phyloP scores from a whole-genome alignment of 2,329 filamentous ascomycete genomes.

The Diaporthe citri region DNA sequence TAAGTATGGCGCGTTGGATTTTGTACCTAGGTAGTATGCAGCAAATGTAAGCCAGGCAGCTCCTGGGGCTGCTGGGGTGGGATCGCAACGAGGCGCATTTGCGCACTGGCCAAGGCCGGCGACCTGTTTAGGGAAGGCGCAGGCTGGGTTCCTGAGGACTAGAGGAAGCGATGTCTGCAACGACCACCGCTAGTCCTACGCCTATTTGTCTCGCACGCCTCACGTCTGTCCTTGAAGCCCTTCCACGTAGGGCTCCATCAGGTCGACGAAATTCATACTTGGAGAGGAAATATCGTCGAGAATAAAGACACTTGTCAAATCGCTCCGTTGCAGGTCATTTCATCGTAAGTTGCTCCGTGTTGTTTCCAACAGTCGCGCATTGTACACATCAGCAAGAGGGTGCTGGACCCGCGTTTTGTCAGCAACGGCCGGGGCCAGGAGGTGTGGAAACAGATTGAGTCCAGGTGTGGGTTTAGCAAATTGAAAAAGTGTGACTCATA shows the following conservation, averaged over 20 bases:
- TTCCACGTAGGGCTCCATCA: neutral
- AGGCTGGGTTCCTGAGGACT: neutral
- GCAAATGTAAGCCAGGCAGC: constrained; percentile 9
- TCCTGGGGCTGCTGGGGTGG: neutral
- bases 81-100: constrained; percentile 24
- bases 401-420: neutral
- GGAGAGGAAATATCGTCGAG: neutral
- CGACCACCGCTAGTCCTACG: neutral
- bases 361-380: neutral
- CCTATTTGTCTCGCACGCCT: neutral
- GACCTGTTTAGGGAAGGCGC: constrained; percentile 9
- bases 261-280: neutral
- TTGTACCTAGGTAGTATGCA: neutral
- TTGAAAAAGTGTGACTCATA: constrained; percentile 25
- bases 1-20: neutral
- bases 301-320: neutral
- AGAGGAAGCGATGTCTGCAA: neutral
- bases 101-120: constrained; percentile 25
- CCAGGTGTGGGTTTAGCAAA: neutral
- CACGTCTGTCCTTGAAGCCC: neutral
- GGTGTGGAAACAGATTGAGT: neutral
- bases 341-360: neutral
- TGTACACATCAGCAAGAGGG: neutral
- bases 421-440: neutral
- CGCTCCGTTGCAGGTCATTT: neutral